Evolutionary conservation across 2,329 filamentous ascomycete genomes (phyloP).

Genomic region (Clonostachys rosea): DNA sequence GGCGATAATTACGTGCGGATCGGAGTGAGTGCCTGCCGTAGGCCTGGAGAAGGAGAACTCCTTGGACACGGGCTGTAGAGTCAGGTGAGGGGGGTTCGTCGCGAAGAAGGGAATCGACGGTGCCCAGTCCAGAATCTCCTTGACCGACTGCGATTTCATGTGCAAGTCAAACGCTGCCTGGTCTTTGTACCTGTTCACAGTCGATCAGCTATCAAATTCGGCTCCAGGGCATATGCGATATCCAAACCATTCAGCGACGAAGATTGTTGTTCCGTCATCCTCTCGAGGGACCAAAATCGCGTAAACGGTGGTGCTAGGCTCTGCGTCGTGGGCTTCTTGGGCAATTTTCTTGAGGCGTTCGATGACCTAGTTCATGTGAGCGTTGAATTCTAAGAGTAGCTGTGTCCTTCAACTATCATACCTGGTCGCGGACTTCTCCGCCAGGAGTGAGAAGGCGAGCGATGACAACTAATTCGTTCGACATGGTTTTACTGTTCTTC

Average conservation of each 20-base stretch:
- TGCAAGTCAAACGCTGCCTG: conserved; percentile 15
- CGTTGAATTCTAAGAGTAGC: no score
- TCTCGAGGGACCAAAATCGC: conserved; percentile 15
- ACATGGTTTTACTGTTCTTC: no score
- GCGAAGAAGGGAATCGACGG: no score
- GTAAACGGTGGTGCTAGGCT: conserved; percentile 14
- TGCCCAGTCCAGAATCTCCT: conserved; percentile 10
- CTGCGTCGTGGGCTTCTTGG: conserved; percentile 6
- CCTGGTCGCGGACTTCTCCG: no score
- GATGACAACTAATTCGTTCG: no score
- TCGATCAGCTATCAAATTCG: background rate
- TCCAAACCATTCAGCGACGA: conserved; percentile 15
- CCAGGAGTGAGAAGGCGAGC: no score
- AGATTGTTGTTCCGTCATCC: conserved; percentile 14
- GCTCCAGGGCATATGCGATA: background rate
- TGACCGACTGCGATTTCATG: conserved; percentile 11
- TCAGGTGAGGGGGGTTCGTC: no score
- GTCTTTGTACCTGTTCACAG: conserved; percentile 11
- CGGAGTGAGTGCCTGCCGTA: conserved; percentile 3
- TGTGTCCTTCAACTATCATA: no score
- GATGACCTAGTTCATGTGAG: conserved; percentile 5
- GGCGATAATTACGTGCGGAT: conserved; percentile 15
- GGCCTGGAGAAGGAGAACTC: background rate
- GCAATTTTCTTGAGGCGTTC: conserved; percentile 6
- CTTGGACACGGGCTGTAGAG: no score